phyloP scores from a whole-genome alignment of 441 rosid species.

The Flueggea neowawraea region DNA sequence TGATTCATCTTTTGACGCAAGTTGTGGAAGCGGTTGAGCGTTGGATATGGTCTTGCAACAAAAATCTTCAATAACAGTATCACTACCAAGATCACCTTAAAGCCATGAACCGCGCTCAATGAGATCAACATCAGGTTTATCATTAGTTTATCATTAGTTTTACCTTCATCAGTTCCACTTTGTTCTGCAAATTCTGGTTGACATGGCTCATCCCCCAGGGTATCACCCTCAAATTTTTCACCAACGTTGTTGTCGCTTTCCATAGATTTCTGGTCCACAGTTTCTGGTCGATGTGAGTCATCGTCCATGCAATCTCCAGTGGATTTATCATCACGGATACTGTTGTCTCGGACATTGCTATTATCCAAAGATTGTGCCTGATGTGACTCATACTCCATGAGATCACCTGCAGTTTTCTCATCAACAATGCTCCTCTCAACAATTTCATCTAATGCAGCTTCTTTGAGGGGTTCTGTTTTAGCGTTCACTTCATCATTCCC shows the following conservation, averaged over 20 bases:
- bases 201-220: not conserved
- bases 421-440: slow-evolving; percentile 19
- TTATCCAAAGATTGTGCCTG: slow-evolving; percentile 15
- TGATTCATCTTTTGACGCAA: slow-evolving; percentile 20
- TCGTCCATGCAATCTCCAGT: slow-evolving; percentile 18
- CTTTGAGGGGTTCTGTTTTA: slow-evolving; percentile 20
- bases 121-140: not conserved
- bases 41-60: slow-evolving; percentile 8
- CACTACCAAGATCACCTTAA: slow-evolving; percentile 7
- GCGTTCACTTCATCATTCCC: slow-evolving; percentile 20
- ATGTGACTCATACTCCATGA: slow-evolving; percentile 25
- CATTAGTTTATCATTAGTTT: not conserved
- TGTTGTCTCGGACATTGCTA: not conserved
- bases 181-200: not conserved
- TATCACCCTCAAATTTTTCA: not conserved
- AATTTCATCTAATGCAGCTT: slow-evolving; percentile 9
- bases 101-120: slow-evolving; percentile 3
- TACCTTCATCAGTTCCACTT: too few relatives aligned
- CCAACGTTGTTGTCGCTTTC: not conserved
- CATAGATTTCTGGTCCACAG: slow-evolving; percentile 2
- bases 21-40: slow-evolving; percentile 18
- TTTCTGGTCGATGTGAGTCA: slow-evolving; percentile 23
- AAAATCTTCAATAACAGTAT: slow-evolving; percentile 12
- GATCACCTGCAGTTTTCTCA: slow-evolving; percentile 22
- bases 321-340: not conserved